Evolutionary conservation across 768 basidiomycete genomes (phyloP).

Genomic region (Clitopilus hobsonii): DNA sequence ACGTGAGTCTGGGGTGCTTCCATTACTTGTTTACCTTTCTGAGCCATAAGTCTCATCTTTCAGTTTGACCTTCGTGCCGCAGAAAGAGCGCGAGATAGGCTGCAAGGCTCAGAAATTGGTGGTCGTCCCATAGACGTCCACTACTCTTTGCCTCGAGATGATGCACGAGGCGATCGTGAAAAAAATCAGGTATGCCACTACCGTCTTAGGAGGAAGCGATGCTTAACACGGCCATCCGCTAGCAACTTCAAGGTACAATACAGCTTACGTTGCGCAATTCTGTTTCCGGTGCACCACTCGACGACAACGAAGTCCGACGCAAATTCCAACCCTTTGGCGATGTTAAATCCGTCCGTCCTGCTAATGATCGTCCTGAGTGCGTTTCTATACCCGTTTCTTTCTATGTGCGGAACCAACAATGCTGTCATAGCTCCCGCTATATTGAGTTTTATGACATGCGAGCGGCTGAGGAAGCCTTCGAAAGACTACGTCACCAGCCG

Average conservation of each 20-base stretch:
- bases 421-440: slow-evolving; percentile 65
- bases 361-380: slow-evolving; percentile 61
- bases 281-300: slow-evolving; percentile 60
- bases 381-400: slow-evolving; percentile 10
- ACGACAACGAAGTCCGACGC: slow-evolving; percentile 81
- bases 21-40: not conserved
- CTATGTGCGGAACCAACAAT: not conserved
- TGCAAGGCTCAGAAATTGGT: slow-evolving; percentile 86
- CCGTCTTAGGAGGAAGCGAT: too few species aligned
- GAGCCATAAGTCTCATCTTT: too few species aligned
- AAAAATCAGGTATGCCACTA: slow-evolving; percentile 85
- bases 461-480: slow-evolving; percentile 76
- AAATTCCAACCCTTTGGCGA: slow-evolving; percentile 90
- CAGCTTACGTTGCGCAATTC: slow-evolving; percentile 76
- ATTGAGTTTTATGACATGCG: slow-evolving; percentile 94
- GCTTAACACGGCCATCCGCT: too few species aligned
- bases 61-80: slow-evolving; percentile 93
- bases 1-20: slow-evolving; percentile 55
- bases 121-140: slow-evolving; percentile 97
- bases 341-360: slow-evolving; percentile 72
- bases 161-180: slow-evolving; percentile 63
- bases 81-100: slow-evolving; percentile 82
- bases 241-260: slow-evolving; percentile 83
- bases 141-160: slow-evolving; percentile 90
- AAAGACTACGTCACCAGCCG: slow-evolving; percentile 73